phyloP scores from a whole-genome alignment of 2,329 filamentous ascomycete species.

The Pseudogymnoascus pannorum region DNA sequence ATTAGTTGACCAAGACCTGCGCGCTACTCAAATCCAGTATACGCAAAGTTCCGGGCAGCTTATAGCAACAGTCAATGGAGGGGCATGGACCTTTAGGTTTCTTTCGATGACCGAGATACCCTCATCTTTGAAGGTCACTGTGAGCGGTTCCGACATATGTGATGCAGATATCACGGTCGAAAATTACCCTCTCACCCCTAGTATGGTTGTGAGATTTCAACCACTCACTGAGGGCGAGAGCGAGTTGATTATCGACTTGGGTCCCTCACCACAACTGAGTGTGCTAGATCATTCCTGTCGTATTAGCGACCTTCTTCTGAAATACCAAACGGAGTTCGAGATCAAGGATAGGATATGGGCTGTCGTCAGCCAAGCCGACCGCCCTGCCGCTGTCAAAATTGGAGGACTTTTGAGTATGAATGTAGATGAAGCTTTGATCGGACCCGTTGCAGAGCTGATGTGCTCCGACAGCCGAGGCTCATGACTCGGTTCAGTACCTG shows the following conservation, averaged over 20 bases:
- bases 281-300: constrained; percentile 2
- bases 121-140: neutral
- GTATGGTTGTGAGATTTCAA: neutral
- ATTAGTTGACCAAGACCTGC: neutral
- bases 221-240: neutral
- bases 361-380: neutral
- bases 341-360: constrained; percentile 20
- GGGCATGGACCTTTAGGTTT: constrained; percentile 1
- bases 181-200: neutral
- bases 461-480: neutral
- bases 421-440: neutral
- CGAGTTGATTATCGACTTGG: neutral
- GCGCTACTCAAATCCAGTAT: neutral
- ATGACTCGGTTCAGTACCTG: neutral
- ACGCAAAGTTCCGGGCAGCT: neutral
- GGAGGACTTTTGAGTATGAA: neutral
- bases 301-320: constrained; percentile 19
- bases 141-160: neutral
- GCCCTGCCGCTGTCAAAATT: neutral
- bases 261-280: neutral
- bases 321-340: constrained; percentile 26
- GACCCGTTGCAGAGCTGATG: neutral
- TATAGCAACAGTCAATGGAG: neutral
- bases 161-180: neutral
- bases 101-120: constrained; percentile 1